phyloP scores from a whole-genome alignment of 2,329 filamentous ascomycete species.

The Ophidiomyces ophidiicola region DNA sequence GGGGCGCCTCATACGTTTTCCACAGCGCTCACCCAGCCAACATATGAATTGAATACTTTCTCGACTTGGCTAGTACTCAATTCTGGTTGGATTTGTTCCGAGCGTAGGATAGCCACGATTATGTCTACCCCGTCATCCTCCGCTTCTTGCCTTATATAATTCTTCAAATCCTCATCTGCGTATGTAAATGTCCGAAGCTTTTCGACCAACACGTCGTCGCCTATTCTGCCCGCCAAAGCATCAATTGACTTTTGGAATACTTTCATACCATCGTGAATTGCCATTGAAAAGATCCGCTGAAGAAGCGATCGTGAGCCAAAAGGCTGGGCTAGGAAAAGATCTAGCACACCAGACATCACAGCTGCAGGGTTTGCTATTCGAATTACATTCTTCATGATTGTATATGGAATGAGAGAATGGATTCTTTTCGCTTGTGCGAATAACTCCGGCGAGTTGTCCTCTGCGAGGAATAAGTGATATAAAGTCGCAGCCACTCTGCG shows the following conservation, averaged over 20 bases:
- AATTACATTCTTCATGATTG: constrained; percentile 89
- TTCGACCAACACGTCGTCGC: constrained; percentile 62
- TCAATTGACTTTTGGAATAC: constrained; percentile 81
- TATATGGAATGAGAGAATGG: constrained; percentile 88
- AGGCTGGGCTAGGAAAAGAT: constrained; percentile 90
- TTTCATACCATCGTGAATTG: constrained; percentile 78
- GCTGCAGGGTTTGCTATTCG: constrained; percentile 90
- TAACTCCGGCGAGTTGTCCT: constrained; percentile 93
- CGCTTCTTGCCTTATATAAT: constrained; percentile 61
- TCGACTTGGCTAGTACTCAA: constrained; percentile 65
- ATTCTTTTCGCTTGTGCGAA: constrained; percentile 91
- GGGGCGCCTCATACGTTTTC: constrained; percentile 49
- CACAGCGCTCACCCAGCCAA: constrained; percentile 89
- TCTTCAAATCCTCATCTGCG: constrained; percentile 62
- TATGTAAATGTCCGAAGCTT: constrained; percentile 75
- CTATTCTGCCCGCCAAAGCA: constrained; percentile 60
- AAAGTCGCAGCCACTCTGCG: constrained; percentile 72
- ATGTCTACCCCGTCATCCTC: constrained; percentile 64
- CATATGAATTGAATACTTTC: constrained; percentile 83
- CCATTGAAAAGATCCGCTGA: constrained; percentile 87
- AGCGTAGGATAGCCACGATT: constrained; percentile 71
- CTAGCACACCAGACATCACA: constrained; percentile 90
- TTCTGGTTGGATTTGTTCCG: constrained; percentile 60
- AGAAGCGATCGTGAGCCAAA: constrained; percentile 82
- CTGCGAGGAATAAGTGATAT: constrained; percentile 92